Evolutionary conservation across 257 asterid species (phyloP).

Genomic region (Linaria vulgaris): DNA sequence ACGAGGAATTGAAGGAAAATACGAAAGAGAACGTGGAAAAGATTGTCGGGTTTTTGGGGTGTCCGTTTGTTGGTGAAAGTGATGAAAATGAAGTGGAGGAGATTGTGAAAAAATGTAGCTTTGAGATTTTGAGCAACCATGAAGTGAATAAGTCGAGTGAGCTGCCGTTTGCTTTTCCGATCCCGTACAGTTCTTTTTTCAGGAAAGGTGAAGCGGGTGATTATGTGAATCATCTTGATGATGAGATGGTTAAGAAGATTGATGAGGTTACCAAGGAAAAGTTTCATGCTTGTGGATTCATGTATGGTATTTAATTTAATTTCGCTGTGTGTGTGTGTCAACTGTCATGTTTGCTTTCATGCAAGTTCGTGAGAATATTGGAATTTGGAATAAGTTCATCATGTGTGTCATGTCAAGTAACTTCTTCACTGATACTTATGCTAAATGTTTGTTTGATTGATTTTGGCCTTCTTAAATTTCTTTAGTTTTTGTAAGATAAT

Average conservation of each 20-base stretch:
- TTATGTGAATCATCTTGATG: conserved; percentile 32
- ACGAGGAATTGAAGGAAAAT: conserved; percentile 42
- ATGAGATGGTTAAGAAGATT: conserved; percentile 37
- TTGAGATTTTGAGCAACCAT: conserved; percentile 37
- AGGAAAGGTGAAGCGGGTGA: conserved; percentile 59
- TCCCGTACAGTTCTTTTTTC: conserved; percentile 47
- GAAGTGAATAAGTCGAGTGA: conserved; percentile 45
- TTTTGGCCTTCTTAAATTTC: no score
- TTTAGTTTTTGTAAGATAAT: no score
- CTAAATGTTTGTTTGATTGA: no score
- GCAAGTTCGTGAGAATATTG: no score
- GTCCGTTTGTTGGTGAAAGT: conserved; percentile 32
- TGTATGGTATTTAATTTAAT: conserved; percentile 38
- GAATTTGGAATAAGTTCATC: no score
- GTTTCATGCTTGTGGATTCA: conserved; percentile 41
- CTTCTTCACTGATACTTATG: no score
- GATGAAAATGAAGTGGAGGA: conserved; percentile 32
- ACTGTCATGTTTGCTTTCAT: no score
- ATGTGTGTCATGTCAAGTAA: no score
- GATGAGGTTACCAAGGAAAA: conserved; percentile 39
- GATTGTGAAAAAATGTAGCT: conserved; percentile 45
- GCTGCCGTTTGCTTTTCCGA: conserved; percentile 28
- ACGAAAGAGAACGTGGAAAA: conserved; percentile 20
- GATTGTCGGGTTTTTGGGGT: conserved; percentile 47
- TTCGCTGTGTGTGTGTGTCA: no score